These are phyloP conservation scores for Fusarium multiceps DNA, from an alignment of 2,329 filamentous ascomycete genomes.

Conservation along the genomic window DNA sequence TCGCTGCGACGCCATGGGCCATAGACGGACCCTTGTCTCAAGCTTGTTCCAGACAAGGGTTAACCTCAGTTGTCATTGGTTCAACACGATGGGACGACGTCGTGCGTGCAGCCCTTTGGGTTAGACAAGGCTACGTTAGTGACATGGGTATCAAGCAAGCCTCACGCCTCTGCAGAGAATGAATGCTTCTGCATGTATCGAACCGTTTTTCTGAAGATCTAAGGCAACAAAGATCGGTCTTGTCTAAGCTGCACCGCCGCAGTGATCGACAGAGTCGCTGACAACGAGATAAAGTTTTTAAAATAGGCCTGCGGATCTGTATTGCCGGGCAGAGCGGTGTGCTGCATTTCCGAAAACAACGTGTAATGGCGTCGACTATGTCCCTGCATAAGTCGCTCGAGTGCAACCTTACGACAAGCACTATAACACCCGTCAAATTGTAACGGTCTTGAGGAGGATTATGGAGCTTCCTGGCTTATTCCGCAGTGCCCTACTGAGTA, in stretches of 20 bases:
- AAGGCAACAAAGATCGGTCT: constrained; percentile 15
- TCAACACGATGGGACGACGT: constrained; percentile 23
- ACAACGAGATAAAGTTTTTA: constrained; percentile 23
- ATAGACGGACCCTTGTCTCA: constrained; percentile 41
- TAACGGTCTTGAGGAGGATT: constrained; percentile 1
- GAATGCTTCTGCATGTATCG: constrained; percentile 29
- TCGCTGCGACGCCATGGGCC: constrained; percentile 43
- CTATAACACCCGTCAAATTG: not conserved
- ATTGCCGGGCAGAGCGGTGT: constrained; percentile 30
- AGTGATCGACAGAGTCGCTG: constrained; percentile 26
- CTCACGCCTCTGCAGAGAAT: constrained; percentile 32
- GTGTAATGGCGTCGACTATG: constrained; percentile 21
- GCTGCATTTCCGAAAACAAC: constrained; percentile 7
- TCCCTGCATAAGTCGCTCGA: constrained; percentile 35
- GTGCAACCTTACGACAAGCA: constrained; percentile 23
- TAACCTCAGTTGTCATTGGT: constrained; percentile 44
- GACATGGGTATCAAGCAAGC: constrained; percentile 16
- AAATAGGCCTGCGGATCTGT: constrained; percentile 6
- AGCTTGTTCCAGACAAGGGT: constrained; percentile 47
- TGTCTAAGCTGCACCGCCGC: constrained; percentile 19
- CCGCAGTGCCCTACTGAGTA: constrained; percentile 4
- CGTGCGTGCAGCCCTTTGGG: constrained; percentile 28
- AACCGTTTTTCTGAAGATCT: constrained; percentile 34
- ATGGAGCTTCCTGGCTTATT: constrained; percentile 10
- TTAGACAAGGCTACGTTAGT: constrained; percentile 30